A percentile compares a stretch with the other conserved stretches of the same genome.
These are phyloP conservation scores for Pseudocercospora pini-densiflorae DNA, from an alignment of 2,329 filamentous ascomycete genomes.

Conservation along the genomic window DNA sequence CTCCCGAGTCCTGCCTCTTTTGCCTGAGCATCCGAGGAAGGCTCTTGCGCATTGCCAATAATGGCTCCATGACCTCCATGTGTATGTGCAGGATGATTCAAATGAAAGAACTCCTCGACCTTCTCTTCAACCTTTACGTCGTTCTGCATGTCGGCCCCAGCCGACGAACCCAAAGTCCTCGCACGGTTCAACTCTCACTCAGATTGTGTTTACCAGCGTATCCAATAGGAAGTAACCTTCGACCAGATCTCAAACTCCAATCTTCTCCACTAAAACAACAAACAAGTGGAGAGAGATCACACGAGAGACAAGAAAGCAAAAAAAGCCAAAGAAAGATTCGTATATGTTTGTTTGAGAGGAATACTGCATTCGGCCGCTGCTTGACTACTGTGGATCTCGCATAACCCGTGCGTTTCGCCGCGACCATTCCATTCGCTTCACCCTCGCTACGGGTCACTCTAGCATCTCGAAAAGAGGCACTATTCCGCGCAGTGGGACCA, in stretches of 20 bases:
- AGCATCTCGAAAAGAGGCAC: not conserved
- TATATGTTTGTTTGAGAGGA: not conserved
- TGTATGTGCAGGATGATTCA: slow-evolving; percentile 32
- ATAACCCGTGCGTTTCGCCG: not conserved
- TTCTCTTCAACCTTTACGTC: slow-evolving; percentile 23
- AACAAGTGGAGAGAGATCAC: not conserved
- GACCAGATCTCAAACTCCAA: not conserved
- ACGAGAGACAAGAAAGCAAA: not conserved
- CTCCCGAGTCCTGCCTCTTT: slow-evolving; percentile 16
- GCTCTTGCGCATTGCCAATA: slow-evolving; percentile 21
- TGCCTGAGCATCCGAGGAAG: slow-evolving; percentile 14
- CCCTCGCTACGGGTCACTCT: not conserved
- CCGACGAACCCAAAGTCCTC: slow-evolving; percentile 13
- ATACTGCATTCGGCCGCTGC: not conserved
- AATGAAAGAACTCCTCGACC: slow-evolving; percentile 32
- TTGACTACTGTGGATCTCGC: not conserved
- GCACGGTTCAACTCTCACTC: not conserved
- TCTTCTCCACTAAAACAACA: not conserved
- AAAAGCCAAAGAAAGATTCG: not conserved
- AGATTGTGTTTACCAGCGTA: not conserved
- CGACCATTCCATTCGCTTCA: not conserved
- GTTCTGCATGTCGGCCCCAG: slow-evolving; percentile 1
- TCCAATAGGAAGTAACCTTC: not conserved
- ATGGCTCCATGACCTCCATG: slow-evolving; percentile 28
- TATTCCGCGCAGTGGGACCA: not conserved